Evolutionary conservation across 1,139 yeast species (phyloP).

Genomic region (Saccharomyces hybrid): DNA sequence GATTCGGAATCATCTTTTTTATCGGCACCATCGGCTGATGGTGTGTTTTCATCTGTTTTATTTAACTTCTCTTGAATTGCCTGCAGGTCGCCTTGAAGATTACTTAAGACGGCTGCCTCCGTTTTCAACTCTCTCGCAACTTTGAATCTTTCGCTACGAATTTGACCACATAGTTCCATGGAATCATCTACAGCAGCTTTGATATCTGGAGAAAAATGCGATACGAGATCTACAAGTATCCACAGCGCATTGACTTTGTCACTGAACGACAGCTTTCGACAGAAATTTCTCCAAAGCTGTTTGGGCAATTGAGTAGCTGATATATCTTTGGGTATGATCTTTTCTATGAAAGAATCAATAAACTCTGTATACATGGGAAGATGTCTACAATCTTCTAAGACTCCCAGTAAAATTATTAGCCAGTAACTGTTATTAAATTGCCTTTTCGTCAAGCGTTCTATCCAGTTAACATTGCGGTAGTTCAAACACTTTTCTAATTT

Average conservation of each 20-base stretch:
- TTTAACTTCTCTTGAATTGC: slow-evolving; percentile 4
- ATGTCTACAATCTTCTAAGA: slow-evolving; percentile 39
- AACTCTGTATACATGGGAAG: slow-evolving; percentile 25
- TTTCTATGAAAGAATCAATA: slow-evolving; percentile 18
- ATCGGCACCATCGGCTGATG: slow-evolving; percentile 23
- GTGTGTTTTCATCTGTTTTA: slow-evolving; percentile 26
- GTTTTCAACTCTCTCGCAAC: slow-evolving; percentile 22
- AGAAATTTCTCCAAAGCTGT: slow-evolving; percentile 30
- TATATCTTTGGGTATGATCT: slow-evolving; percentile 22
- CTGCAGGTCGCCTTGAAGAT: slow-evolving; percentile 5
- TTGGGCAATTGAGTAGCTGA: slow-evolving; percentile 26
- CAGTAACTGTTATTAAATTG: slow-evolving; percentile 80
- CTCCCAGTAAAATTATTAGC: slow-evolving; percentile 71
- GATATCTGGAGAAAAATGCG: slow-evolving; percentile 28
- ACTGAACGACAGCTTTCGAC: slow-evolving; percentile 20
- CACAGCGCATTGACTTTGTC: slow-evolving; percentile 27
- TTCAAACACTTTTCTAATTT: slow-evolving; percentile 46
- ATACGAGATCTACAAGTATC: slow-evolving; percentile 28
- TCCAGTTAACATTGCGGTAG: slow-evolving; percentile 64
- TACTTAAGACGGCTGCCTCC: slow-evolving; percentile 10
- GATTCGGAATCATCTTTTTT: slow-evolving; percentile 1
- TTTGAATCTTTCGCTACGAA: slow-evolving; percentile 31
- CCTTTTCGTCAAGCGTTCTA: slow-evolving; percentile 65
- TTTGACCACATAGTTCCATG: slow-evolving; percentile 29
- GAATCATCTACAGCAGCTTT: slow-evolving; percentile 28